Base-by-base conservation (phyloP, 73 alveolate species). In the Paramecium biaurelia region DNA sequence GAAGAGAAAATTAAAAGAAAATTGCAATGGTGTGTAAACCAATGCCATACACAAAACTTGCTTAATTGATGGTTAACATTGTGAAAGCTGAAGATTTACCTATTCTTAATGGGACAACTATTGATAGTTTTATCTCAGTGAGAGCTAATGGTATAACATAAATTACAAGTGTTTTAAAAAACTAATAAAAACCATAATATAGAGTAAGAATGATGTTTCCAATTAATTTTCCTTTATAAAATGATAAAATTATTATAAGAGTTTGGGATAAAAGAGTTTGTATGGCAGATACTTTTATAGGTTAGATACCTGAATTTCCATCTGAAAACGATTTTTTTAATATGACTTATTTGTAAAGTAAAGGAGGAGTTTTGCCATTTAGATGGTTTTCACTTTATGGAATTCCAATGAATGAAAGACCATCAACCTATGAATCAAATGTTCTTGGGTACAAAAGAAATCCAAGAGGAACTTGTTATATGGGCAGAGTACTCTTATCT, bases 371-470 rank as follows among this genome's bases (percentile, higher is more conserved):
- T 15, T 92, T 97, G 96, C 92, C 95, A 56, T 45, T 82, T 32
- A 89, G 97, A 68, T 97, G 99, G 99, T 47, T 96, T 59, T 88
- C 96, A 85, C 92, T 97, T 0, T 97, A 97, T 74, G 99, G 99
- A 9, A 92, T 92, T 21, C 97, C 95, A 24, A 95, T 92, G 6
- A 56, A 89, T 57, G 98, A 97, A 58, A 67, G 97, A 72, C 88
- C 95, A 12, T 58, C 59, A 72, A 89, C 43, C 30, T 41, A 18
- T 21, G 76, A 79, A 79, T 20, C 70, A 9, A 79, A 41, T 79
- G 70, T 79, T 26, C 37, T 79, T 10, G 74, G 74, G 9, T 58
- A 38, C 24, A 93, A 93, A 86, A 90, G 70, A 70, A 86, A 70
- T 43, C 89, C 92, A 4, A 97, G 92, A 68, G 99, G 99, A 5